Conservation (phyloP, 2,329 filamentous ascomycete species). For the Cladosporium colombiae region DNA sequence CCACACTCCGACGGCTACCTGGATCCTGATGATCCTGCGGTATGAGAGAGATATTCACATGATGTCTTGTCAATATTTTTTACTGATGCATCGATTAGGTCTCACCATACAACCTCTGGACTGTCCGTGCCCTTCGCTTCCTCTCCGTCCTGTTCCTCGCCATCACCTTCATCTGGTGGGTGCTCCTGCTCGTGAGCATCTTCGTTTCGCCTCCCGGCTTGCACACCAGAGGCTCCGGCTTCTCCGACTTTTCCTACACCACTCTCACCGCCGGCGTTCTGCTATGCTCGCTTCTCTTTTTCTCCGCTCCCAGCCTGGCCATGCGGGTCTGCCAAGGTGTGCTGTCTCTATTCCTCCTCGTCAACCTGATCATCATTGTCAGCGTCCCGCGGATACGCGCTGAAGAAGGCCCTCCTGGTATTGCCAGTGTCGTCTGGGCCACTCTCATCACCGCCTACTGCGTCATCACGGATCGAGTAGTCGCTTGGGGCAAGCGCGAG, state of each 20-base stretch:
- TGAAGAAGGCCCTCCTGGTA: constrained; percentile 91
- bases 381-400: constrained; percentile 71
- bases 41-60: constrained; percentile 45
- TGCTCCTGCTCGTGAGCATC: constrained; percentile 79
- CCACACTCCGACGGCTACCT: constrained; percentile 66
- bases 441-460: constrained; percentile 78
- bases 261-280: constrained; percentile 76
- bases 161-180: constrained; percentile 88
- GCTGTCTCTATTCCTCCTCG: constrained; percentile 65
- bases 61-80: too few relatives aligned
- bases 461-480: constrained; percentile 74
- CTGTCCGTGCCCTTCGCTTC: constrained; percentile 76
- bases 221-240: constrained; percentile 85
- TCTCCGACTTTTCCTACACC: constrained; percentile 83
- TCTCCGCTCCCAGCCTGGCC: constrained; percentile 76
- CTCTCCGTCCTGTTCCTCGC: constrained; percentile 74
- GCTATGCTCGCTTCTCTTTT: constrained; percentile 79
- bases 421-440: constrained; percentile 81
- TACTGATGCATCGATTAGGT: constrained; percentile 46
- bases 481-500: constrained; percentile 87
- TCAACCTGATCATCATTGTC: constrained; percentile 78
- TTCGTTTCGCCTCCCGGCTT: constrained; percentile 90
- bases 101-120: constrained; percentile 93
- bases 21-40: constrained; percentile 78
- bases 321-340: constrained; percentile 72